Percentiles rank a stretch among this genome's conserved stretches.
Evolutionary conservation across 1,284 basidiomycete species (phyloP).

Genomic region (Microbotryum violaceum): DNA sequence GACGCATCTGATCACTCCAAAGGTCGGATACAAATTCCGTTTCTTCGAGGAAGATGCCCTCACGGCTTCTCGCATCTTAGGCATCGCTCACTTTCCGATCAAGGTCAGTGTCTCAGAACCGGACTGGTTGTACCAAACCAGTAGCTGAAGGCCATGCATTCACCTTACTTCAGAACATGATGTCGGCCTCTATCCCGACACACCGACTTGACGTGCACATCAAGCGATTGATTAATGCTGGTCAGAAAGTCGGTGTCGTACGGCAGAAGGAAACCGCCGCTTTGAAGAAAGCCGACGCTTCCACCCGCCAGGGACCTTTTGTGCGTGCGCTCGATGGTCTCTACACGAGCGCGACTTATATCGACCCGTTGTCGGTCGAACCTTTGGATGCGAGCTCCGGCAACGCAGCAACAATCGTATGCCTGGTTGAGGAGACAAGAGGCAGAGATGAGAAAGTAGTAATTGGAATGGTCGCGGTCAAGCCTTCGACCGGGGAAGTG

Average conservation of each 20-base stretch:
- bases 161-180: slow-evolving; percentile 18
- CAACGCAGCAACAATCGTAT: slow-evolving; percentile 40
- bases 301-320: slow-evolving; percentile 65
- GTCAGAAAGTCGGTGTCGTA: slow-evolving; percentile 84
- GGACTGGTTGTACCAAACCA: background rate
- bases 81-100: slow-evolving; percentile 26
- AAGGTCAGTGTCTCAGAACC: background rate
- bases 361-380: slow-evolving; percentile 61
- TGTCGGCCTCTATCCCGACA: slow-evolving; percentile 21
- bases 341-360: slow-evolving; percentile 50
- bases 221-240: slow-evolving; percentile 80
- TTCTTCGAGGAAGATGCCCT: slow-evolving; percentile 35
- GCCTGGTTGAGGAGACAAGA: slow-evolving; percentile 57
- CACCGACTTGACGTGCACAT: slow-evolving; percentile 70
- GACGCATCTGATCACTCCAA: background rate
- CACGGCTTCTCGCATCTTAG: slow-evolving; percentile 23
- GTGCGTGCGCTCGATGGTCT: slow-evolving; percentile 48
- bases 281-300: background rate
- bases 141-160: background rate
- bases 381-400: slow-evolving; percentile 26
- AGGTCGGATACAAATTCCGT: slow-evolving; percentile 24
- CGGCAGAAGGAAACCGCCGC: slow-evolving; percentile 93
- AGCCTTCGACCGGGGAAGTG: slow-evolving; percentile 81
- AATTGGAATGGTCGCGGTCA: slow-evolving; percentile 70
- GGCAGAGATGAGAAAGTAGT: slow-evolving; percentile 55